Conservation (phyloP, 257 asterid species). For the Solanum arcanum region DNA sequence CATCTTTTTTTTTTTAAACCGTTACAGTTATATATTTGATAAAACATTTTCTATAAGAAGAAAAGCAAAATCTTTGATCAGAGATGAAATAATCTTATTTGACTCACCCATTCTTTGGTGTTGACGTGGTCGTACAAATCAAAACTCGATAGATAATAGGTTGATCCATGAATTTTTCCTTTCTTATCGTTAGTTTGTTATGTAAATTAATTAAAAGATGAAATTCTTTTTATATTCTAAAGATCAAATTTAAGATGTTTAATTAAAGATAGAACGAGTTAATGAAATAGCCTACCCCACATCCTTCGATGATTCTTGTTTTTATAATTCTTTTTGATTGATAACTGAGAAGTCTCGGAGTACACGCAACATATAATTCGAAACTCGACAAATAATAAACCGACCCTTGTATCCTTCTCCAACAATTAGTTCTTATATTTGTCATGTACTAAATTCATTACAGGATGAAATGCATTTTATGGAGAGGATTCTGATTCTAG, state of each 20-base stretch:
- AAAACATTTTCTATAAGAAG: rapidly evolving
- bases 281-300: not conserved
- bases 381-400: not conserved
- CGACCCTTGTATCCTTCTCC: not conserved
- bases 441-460: not conserved
- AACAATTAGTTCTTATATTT: not conserved
- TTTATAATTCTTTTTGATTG: not conserved
- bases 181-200: not conserved
- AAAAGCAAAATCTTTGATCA: rapidly evolving
- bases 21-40: rapidly evolving
- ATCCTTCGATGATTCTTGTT: not conserved
- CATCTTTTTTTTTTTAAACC: not conserved
- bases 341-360: not conserved
- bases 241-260: not conserved
- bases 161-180: not conserved
- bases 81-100: not conserved
- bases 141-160: not conserved
- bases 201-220: not conserved
- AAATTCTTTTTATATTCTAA: not conserved
- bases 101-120: not conserved
- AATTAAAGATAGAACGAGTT: not conserved
- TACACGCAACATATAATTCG: rapidly evolving
- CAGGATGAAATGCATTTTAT: not conserved
- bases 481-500: not conserved
- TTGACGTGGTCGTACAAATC: not conserved